Base-by-base conservation (phyloP, 2,329 filamentous ascomycete species). In the Podosphaera leucotricha region DNA sequence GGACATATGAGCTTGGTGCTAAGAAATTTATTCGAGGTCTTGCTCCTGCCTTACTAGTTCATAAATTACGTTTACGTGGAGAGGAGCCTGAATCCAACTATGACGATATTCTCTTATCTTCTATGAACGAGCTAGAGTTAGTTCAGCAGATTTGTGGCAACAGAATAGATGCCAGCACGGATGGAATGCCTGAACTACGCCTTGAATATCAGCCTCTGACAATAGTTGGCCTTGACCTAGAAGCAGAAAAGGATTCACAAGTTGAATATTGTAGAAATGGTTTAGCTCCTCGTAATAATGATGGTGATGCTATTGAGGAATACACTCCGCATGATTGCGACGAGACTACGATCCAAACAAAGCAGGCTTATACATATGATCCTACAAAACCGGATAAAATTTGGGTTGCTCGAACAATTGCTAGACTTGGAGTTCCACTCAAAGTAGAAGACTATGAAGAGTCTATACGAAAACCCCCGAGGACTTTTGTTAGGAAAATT, bases 21-120 rank as follows among this genome's bases (percentile, higher is more conserved):
- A 72, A 80, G 54, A 92, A 93, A 55, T 81, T 93, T 48, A 76
- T 93, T 22, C 72, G 78, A 13, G 78, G 81, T 22, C 63, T 95
- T 10, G 80, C 84, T 0, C 81, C 84, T 10, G 75, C 78, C 6
- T 62, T 95, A 1, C 64, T 95, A 2, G 66, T 75, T 13, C 72
- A 70, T 47, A 75, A 70, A 47, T 65, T 76, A 49, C 66, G 54
- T 53, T 55, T 49, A 51, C 50, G 58, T 53, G 59, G 65, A 50
- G 49, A 60, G 57, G 21, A 58, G 56, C 52, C 58, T 18, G 50
- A 52, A 20, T 4, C 6, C 11, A 33, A 33, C 6, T 48, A 57
- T 13, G 54, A 55, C 10, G 57, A 63, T 43, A 28, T 54, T 5
- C 52, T 63, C 49, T 46, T 60, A 42, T 52, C 59, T 53, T 48